Percentiles rank a stretch among this genome's conserved stretches.
Evolutionary conservation across 2,329 filamentous ascomycete genomes (phyloP).

Genomic region (Nigrospora oryzae): DNA sequence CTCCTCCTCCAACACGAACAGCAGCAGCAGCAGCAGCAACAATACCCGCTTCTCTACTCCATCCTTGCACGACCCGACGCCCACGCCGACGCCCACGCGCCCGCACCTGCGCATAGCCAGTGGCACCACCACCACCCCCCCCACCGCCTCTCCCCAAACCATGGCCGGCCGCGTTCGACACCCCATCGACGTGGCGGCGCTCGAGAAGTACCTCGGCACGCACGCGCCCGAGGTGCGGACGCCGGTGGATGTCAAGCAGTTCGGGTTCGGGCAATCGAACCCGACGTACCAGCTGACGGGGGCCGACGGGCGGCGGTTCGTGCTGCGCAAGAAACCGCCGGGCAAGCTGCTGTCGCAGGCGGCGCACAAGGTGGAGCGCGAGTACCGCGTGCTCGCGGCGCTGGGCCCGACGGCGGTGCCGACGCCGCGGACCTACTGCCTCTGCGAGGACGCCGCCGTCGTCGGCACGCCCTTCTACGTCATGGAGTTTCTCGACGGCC

Average conservation of each 20-base stretch:
- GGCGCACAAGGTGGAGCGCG: conserved; percentile 92
- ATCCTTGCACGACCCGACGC: too few species aligned
- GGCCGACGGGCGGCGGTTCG: conserved; percentile 61
- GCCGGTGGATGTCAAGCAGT: conserved; percentile 89
- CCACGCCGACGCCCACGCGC: too few species aligned
- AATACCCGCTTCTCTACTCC: too few species aligned
- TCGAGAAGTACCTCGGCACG: conserved; percentile 69
- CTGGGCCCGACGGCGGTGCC: conserved; percentile 72
- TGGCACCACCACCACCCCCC: too few species aligned
- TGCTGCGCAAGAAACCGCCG: conserved; percentile 97
- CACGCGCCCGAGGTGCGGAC: conserved; percentile 78
- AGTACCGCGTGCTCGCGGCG: conserved; percentile 84
- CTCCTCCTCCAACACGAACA: too few species aligned
- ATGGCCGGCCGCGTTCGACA: conserved; percentile 89
- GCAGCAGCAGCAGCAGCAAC: too few species aligned
- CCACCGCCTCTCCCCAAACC: conserved; percentile 1
- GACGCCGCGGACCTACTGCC: conserved; percentile 72
- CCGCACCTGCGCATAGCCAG: too few species aligned
- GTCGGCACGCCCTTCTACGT: conserved; percentile 93
- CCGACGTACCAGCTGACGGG: conserved; percentile 89
- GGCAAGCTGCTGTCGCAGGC: conserved; percentile 87
- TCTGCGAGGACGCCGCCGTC: conserved; percentile 75
- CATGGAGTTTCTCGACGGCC: conserved; percentile 90
- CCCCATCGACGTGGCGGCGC: conserved; percentile 71
- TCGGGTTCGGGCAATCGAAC: conserved; percentile 95